Evolutionary conservation across 2,329 filamentous ascomycete genomes (phyloP), one percentile per base, ranked within the genome.

Genomic region (Colletotrichum horii): DNA sequence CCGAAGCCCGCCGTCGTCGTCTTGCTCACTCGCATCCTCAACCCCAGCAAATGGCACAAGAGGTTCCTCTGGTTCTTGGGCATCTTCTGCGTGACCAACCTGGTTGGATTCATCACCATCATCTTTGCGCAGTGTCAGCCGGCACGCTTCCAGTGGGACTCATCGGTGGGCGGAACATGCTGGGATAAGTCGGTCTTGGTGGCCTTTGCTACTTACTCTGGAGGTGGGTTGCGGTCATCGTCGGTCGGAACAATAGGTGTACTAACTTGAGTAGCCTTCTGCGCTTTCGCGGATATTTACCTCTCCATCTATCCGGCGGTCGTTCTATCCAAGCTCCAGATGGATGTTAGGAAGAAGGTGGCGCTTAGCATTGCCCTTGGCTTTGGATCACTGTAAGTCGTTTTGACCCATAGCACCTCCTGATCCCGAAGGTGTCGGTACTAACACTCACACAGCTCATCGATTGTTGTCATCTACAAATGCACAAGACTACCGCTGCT

Each of bases 51-150:
- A 26, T 55, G 68, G 16, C 85, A 87, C 73, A 76, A 65, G n/a
- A 78, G 80, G 5, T 79, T 86, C 61, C 80, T 88, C 15, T 87
- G 85, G 85, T 24, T 60, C 1, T 64, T 88, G 30, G 81, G 81
- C 1, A 77, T 78, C 7, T 36, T 80, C 6, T 83, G 82, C 22
- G 77, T 83, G 15, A 30, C 82, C 19, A 80, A 82, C 3, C 78
- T 86, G 7, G 67, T 83, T 1, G 80, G 81, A 4, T 85, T 82
- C 61, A 82, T 88, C 22, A 76, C 87, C 15, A 81, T 88, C 8
- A 77, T 87, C 3, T 85, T 87, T 32, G 85, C 83, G 2, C 86
- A 85, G 74, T 89, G 88, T 77, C 79, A 79, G 5, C 87, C 88
- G 0, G 74, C 78, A 3, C 60, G 74, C n/a, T 83, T 85, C 0